Evolutionary conservation across 2,329 filamentous ascomycete genomes (phyloP), one percentile per base, ranked within the genome.

Genomic region (Lecanicillium sp.): DNA sequence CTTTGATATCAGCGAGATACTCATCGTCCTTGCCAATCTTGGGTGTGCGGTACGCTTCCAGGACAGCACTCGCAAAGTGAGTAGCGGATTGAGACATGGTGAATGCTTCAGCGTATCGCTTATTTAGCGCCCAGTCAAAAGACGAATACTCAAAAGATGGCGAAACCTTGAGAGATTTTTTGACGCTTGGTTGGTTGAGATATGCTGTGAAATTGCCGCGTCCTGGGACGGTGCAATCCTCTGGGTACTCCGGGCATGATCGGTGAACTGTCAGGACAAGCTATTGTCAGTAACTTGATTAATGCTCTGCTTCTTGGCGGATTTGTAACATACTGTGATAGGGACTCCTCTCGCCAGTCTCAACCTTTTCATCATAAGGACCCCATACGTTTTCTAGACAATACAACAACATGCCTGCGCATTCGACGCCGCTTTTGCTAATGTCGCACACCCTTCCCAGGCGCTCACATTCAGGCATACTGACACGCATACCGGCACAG

Each of bases 111-210:
- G 13, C 5, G 22, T 35, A 53, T 22, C 33, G 44, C 8, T 86
- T 76, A 76, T 94, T 94, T 66, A 95, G 88, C 62, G 94, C 85
- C 50, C 88, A 85, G 74, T 95, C 94, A 76, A 87, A 94, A 56
- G 81, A 86, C 54, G 92, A 83, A 62, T 92, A 95, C 53, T 71
- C 75, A 48, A 76, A 71, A 38, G 94, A 85, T 64, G 95, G 87
- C 33, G 47, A 46, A 3, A 53, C 31, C 13, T 43, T 33, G 17
- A 53, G 50, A 17, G 48, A 45, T 5, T 39, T 30, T 19, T 44
- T 42, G 7, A 53, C 36, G 9, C 15, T 9, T 1, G 38, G 33
- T 15, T 44, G 43, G 43, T 51, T 51, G 37, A 54, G 40, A 35
- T 52, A 54, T 25, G 32, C 37, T 8, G 50, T 43, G 25, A 54